Evolutionary conservation across 306 rosid genomes (phyloP), one percentile per base, ranked within the genome.

Genomic region (Betula pendula): DNA sequence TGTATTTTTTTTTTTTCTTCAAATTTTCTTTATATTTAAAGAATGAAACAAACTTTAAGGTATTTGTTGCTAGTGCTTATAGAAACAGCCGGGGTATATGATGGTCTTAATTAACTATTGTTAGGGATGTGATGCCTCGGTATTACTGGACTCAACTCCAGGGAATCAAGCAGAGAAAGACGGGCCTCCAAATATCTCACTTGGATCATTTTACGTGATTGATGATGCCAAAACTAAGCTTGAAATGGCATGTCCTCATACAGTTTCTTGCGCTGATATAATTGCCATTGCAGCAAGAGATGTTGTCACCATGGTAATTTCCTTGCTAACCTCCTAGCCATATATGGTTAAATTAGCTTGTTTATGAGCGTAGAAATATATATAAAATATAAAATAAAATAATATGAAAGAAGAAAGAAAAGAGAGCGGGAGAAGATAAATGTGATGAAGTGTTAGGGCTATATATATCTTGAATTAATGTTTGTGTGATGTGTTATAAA

Each of bases 71-170:
- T n/a, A n/a, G n/a, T n/a, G n/a, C n/a, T 42, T 13, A 1, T 48
- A 51, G 38, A 62, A 27, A 38, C n/a, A n/a, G n/a, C n/a, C 43
- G 47, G 22, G 22, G 38, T 16, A 14, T 60, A 20, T 56, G 53
- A 50, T 24, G 35, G 50, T n/a, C 65, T 50, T 45, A 51, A n/a
- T n/a, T n/a, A 70, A 9, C 12, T 58, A 38, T 14, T 79, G 42
- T 56, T 58, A 87, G 96, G 96, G 92, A 44, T 93, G 94, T 63
- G 96, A 90, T 73, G 96, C 88, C 8, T 93, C 96, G 7, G 78
- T 92, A 66, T 75, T 92, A 53, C 40, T 92, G 78, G 94, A 90
- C 72, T 89, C 92, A 65, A 85, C 87, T 47, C 70, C 81, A 1
- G 85, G 43, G 66, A 84, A 84, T 63, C 81, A 72, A 58, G 96